Percentiles rank a stretch among this genome's conserved stretches.
phyloP scores from a whole-genome alignment of 106 monocot species.

The Phalaenopsis equestris region DNA sequence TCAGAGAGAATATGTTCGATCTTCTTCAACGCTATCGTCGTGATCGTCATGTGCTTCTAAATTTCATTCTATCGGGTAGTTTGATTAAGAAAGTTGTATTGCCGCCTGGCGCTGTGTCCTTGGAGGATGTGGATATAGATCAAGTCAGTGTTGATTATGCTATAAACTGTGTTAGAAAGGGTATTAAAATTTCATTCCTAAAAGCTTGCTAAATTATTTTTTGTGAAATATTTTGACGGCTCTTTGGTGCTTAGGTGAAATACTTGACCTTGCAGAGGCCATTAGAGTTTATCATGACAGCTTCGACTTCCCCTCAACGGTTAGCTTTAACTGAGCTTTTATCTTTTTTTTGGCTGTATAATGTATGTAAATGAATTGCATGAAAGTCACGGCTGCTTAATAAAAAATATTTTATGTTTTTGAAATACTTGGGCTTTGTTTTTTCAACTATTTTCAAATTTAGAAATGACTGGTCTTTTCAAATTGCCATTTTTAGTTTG shows the following conservation, averaged over 20 bases:
- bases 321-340: constrained; percentile 14
- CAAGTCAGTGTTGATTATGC: constrained; percentile 92
- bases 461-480: background rate
- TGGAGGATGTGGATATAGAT: constrained; percentile 85
- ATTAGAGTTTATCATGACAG: constrained; percentile 88
- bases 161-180: constrained; percentile 93
- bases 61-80: constrained; percentile 79
- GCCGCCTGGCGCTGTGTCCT: constrained; percentile 80
- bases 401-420: background rate
- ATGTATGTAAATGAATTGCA: background rate
- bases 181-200: constrained; percentile 16
- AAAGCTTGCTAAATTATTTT: background rate
- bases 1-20: constrained; percentile 68
- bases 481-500: background rate
- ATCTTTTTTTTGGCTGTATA: background rate
- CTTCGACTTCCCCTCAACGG: constrained; percentile 77
- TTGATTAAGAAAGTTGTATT: constrained; percentile 93
- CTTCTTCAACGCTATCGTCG: constrained; percentile 83
- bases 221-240: background rate
- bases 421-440: background rate
- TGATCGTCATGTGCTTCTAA: constrained; percentile 78
- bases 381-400: background rate
- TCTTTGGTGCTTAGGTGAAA: constrained; percentile 47
- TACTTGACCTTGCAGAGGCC: constrained; percentile 85
- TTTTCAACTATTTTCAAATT: background rate